Evolutionary conservation across 1,139 yeast genomes (phyloP).

Genomic region (Pichia sp.): DNA sequence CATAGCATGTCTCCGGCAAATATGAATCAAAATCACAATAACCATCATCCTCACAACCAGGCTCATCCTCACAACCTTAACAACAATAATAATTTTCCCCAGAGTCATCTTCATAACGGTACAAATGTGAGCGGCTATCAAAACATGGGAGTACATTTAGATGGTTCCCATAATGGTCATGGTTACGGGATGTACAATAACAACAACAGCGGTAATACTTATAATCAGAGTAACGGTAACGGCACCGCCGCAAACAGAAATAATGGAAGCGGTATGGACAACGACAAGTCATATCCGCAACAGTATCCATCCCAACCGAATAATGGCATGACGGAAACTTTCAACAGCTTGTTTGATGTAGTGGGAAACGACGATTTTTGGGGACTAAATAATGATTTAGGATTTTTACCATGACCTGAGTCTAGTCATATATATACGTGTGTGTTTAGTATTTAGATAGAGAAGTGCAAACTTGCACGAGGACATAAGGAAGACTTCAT

Average conservation of each 20-base stretch:
- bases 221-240: background rate
- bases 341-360: constrained; percentile 12
- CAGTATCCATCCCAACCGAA: background rate
- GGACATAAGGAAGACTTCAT: background rate
- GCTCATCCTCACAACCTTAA: background rate
- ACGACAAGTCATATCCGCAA: background rate
- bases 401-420: constrained; percentile 36
- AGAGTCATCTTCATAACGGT: background rate
- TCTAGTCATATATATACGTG: too few relatives aligned
- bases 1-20: background rate
- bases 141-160: background rate
- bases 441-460: background rate
- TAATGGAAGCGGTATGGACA: constrained; percentile 1
- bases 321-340: constrained; percentile 19
- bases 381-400: constrained; percentile 41
- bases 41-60: background rate
- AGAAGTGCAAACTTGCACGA: background rate
- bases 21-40: background rate
- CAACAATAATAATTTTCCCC: background rate
- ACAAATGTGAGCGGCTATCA: background rate
- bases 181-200: constrained; percentile 1
- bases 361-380: constrained; percentile 36
- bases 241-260: background rate
- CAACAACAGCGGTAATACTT: constrained; percentile 2
- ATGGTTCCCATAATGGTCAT: background rate